Conservation (phyloP, 495 filamentous ascomycete genomes). For the Penicillium psychrofluorescens region DNA sequence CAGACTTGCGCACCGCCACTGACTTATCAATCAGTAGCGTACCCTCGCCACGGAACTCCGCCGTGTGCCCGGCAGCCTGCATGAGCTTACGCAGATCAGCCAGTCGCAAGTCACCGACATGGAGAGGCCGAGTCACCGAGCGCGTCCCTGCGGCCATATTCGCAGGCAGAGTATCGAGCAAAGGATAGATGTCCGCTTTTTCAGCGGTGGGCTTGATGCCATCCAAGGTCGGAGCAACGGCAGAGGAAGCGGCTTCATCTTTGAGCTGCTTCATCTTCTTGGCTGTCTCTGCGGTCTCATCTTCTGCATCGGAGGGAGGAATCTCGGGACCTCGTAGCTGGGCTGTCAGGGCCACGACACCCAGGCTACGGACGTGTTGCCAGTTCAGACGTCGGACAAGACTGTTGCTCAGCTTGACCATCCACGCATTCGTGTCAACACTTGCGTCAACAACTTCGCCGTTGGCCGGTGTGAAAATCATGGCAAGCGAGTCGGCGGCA, state of each 20-base stretch:
- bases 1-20: slow-evolving; percentile 83
- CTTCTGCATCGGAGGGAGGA: slow-evolving; percentile 20
- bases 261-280: slow-evolving; percentile 64
- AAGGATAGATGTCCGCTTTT: slow-evolving; percentile 42
- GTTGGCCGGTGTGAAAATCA: slow-evolving; percentile 72
- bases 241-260: slow-evolving; percentile 24
- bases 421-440: slow-evolving; percentile 97
- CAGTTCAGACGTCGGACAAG: slow-evolving; percentile 81
- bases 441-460: slow-evolving; percentile 76
- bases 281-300: slow-evolving; percentile 37
- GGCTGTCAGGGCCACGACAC: slow-evolving; percentile 81
- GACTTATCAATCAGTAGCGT: slow-evolving; percentile 80
- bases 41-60: slow-evolving; percentile 91
- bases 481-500: slow-evolving; percentile 33
- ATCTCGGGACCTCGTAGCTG: slow-evolving; percentile 37
- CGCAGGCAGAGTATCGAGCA: slow-evolving; percentile 71
- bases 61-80: slow-evolving; percentile 72
- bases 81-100: slow-evolving; percentile 83
- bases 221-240: slow-evolving; percentile 16
- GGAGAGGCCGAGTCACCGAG: slow-evolving; percentile 77
- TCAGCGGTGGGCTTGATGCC: slow-evolving; percentile 12
- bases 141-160: slow-evolving; percentile 69
- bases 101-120: slow-evolving; percentile 87
- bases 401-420: slow-evolving; percentile 75
- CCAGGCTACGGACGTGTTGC: slow-evolving; percentile 86